Evolutionary conservation across 140 eudicot species (phyloP).

Genomic region (Bidens hawaiensis): DNA sequence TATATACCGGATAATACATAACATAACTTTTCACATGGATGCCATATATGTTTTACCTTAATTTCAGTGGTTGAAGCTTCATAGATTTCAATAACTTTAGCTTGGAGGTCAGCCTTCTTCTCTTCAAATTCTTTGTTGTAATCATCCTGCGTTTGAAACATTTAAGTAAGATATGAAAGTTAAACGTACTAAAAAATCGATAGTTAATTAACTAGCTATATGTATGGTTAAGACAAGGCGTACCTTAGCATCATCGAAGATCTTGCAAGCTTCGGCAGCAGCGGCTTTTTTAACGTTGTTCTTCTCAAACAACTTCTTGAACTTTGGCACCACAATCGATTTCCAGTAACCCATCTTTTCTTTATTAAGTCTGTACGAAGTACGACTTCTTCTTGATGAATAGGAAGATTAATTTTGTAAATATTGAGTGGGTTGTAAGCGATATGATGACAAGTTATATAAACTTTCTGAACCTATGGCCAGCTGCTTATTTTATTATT

Average conservation of each 20-base stretch:
- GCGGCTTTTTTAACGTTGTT: conserved; percentile 50
- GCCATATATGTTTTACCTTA: conserved; percentile 69
- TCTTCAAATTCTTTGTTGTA: conserved; percentile 73
- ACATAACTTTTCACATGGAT: too few species aligned
- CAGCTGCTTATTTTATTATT: conserved; percentile 20
- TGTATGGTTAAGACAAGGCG: background rate
- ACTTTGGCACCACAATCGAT: conserved; percentile 64
- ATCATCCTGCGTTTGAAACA: conserved; percentile 41
- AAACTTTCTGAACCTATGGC: conserved; percentile 24
- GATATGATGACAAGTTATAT: conserved; percentile 33
- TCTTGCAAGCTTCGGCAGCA: conserved; percentile 86
- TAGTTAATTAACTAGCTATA: background rate
- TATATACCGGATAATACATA: too few species aligned
- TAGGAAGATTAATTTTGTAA: conserved; percentile 20
- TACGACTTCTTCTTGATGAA: conserved; percentile 19
- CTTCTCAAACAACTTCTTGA: conserved; percentile 71
- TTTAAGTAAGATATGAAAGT: background rate
- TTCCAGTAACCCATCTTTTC: conserved; percentile 83
- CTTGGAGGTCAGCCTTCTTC: conserved; percentile 70
- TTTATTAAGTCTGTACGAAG: too few species aligned
- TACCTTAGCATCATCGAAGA: conserved; percentile 80
- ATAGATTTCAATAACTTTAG: conserved; percentile 70
- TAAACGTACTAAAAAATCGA: background rate
- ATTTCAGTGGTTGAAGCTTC: conserved; percentile 63
- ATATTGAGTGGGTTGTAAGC: conserved; percentile 20